Evolutionary conservation across 2,329 filamentous ascomycete genomes (phyloP).

Genomic region (Ascomycota sp.): DNA sequence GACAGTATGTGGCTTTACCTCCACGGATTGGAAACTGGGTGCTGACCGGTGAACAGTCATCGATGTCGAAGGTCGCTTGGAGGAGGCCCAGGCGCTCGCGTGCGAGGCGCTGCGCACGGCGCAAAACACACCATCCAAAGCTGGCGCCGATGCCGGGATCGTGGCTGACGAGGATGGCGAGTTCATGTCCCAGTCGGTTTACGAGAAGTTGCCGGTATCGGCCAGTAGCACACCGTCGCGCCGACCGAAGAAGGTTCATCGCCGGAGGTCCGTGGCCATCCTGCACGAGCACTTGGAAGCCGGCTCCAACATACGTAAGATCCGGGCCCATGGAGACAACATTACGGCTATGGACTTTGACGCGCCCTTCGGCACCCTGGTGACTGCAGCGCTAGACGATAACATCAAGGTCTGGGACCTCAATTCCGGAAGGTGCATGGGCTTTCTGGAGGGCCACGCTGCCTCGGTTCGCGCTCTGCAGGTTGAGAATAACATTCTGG

Average conservation of each 20-base stretch:
- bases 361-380: conserved; percentile 86
- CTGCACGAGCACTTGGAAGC: conserved; percentile 87
- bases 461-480: conserved; percentile 83
- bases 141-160: conserved; percentile 27
- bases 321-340: conserved; percentile 69
- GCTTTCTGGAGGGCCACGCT: conserved; percentile 75
- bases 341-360: conserved; percentile 91
- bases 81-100: conserved; percentile 35
- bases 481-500: conserved; percentile 85
- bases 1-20: conserved; percentile 37
- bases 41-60: conserved; percentile 22
- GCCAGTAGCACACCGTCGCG: conserved; percentile 23
- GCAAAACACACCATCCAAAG: conserved; percentile 25
- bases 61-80: conserved; percentile 37
- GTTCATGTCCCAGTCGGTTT: conserved; percentile 97
- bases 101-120: conserved; percentile 36
- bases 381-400: conserved; percentile 79
- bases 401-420: conserved; percentile 91
- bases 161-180: conserved; percentile 25
- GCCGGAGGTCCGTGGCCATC: conserved; percentile 74
- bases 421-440: conserved; percentile 79
- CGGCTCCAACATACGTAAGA: conserved; percentile 67
- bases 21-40: no score
- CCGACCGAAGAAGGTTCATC: conserved; percentile 30
- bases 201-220: conserved; percentile 60